phyloP scores from a whole-genome alignment of 148 eudicot species.

The Dysphania ambrosioides region DNA sequence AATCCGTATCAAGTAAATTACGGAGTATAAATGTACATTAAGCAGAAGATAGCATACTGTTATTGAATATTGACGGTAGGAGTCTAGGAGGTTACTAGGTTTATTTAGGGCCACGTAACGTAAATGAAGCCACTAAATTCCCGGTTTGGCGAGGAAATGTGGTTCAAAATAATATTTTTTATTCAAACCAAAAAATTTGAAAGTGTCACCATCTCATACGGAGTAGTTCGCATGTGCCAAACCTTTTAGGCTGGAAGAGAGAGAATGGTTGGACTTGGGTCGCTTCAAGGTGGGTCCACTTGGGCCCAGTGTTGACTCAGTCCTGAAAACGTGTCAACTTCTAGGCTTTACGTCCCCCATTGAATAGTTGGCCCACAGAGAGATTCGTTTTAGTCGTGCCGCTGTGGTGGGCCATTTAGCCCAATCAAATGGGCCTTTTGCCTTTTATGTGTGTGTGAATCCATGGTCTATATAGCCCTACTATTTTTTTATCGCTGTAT shows the following conservation, averaged over 20 bases:
- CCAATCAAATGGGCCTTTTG: conserved; percentile 34
- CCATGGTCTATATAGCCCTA: conserved; percentile 17
- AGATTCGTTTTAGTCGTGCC: conserved; percentile 30
- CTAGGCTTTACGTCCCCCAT: conserved; percentile 5
- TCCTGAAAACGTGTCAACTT: conserved; percentile 27
- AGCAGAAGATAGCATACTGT: neutral
- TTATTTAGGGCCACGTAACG: conserved; percentile 19
- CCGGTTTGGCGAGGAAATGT: neutral
- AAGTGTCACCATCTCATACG: neutral
- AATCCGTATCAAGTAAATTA: too few relatives aligned
- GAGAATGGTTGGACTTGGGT: conserved; percentile 20
- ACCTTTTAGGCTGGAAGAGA: conserved; percentile 8
- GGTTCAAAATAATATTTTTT: neutral
- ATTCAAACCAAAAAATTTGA: neutral
- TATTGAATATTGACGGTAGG: neutral
- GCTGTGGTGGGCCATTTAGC: conserved; percentile 21
- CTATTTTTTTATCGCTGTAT: neutral
- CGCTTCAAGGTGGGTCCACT: conserved; percentile 6
- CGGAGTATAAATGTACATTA: too few relatives aligned
- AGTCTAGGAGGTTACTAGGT: neutral
- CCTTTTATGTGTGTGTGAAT: conserved; percentile 20
- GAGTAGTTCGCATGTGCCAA: conserved; percentile 1
- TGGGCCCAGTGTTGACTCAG: conserved; percentile 13
- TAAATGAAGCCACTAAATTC: neutral
- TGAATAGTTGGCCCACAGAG: conserved; percentile 17